These are phyloP conservation scores for Gilbertella persicaria DNA, from an alignment of 371 early-diverging fungal species.

Conservation along the genomic window DNA sequence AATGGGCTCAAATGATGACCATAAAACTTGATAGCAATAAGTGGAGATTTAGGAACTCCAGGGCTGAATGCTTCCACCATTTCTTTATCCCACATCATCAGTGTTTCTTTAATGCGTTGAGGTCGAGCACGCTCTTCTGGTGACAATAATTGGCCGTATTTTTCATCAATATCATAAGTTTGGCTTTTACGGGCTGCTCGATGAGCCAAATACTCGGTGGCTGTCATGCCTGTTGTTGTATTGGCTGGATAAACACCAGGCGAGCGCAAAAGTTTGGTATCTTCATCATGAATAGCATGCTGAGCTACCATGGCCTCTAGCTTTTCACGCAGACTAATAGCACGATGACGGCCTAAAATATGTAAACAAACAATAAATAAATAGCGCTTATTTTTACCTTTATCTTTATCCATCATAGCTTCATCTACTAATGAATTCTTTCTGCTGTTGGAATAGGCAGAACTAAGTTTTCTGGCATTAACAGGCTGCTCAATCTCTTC, in stretches of 20 bases:
- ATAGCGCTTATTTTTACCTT: slow-evolving; percentile 2
- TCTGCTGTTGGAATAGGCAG: slow-evolving; percentile 12
- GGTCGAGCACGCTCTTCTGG: slow-evolving; percentile 16
- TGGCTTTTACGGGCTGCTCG: slow-evolving; percentile 11
- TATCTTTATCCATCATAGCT: slow-evolving; percentile 5
- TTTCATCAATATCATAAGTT: slow-evolving; percentile 6
- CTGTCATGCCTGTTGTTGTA: neutral
- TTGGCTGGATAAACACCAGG: neutral
- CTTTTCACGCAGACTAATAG: slow-evolving; percentile 30
- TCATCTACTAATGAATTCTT: slow-evolving; percentile 24
- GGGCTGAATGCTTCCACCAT: slow-evolving; percentile 28
- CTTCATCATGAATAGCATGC: slow-evolving; percentile 27
- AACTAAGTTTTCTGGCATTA: slow-evolving; percentile 13
- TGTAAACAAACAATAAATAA: neutral
- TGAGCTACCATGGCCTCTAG: slow-evolving; percentile 38
- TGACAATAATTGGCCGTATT: slow-evolving; percentile 3
- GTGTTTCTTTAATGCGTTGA: slow-evolving; percentile 25
- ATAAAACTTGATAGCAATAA: slow-evolving; percentile 31
- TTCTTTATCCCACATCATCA: slow-evolving; percentile 33
- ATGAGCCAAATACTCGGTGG: neutral
- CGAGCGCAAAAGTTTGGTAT: neutral
- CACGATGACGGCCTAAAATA: slow-evolving; percentile 10
- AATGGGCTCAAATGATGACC: slow-evolving; percentile 63
- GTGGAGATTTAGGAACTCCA: slow-evolving; percentile 34
- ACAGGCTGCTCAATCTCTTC: slow-evolving; percentile 2